Conservation (phyloP, 345 rosid genomes). For the Crucihimalaya himalaica region DNA sequence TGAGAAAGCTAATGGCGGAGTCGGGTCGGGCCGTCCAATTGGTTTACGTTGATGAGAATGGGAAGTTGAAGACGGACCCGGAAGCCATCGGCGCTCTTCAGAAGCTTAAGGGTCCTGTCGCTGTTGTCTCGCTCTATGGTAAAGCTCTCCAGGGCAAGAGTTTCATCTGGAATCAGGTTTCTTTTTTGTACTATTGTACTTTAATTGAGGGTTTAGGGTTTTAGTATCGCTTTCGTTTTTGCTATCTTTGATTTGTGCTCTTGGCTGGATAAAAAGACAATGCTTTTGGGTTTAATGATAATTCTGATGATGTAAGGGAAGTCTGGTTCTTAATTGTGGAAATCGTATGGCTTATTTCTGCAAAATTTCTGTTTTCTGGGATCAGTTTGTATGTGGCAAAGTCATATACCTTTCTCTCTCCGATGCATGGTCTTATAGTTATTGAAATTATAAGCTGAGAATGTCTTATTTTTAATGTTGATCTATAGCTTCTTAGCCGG, state of each 20-base stretch:
- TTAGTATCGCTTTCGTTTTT: background rate
- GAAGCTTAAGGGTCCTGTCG: constrained; percentile 46
- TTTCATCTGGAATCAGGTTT: constrained; percentile 48
- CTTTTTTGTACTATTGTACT: background rate
- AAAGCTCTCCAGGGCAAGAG: constrained; percentile 42
- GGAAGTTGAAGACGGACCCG: constrained; percentile 46
- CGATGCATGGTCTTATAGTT: background rate
- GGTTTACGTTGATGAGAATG: constrained; percentile 47
- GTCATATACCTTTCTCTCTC: background rate
- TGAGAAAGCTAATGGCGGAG: constrained; percentile 19
- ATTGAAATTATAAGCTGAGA: background rate
- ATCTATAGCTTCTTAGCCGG: constrained; percentile 44
- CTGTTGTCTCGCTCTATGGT: constrained; percentile 48
- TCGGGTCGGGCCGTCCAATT: constrained; percentile 41
- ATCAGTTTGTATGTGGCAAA: constrained; percentile 11
- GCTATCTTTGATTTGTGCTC: background rate
- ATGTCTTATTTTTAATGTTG: constrained; percentile 21
- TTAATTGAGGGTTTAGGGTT: constrained; percentile 23
- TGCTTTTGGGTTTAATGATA: constrained; percentile 7
- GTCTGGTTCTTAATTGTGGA: background rate
- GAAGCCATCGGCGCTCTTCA: constrained; percentile 47
- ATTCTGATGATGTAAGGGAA: background rate
- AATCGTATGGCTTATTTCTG: background rate
- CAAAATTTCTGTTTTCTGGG: background rate
- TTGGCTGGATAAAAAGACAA: background rate